Percentiles rank a stretch among this genome's conserved stretches.
phyloP scores from a whole-genome alignment of 306 rosid species.

The Trichosanthes cucumerina region DNA sequence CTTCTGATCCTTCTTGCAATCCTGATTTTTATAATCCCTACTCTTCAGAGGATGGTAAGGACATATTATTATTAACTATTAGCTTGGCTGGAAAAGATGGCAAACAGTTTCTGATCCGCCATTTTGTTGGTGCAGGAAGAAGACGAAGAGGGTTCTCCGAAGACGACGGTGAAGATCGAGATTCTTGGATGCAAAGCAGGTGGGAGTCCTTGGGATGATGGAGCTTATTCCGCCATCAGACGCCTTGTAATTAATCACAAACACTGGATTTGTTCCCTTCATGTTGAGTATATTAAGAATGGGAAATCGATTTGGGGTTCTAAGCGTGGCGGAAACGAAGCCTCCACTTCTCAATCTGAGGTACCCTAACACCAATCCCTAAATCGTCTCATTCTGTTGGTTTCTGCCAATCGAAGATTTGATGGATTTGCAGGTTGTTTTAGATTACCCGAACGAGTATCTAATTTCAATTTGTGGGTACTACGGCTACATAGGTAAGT shows the following conservation, averaged over 20 bases:
- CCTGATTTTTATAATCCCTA: neutral
- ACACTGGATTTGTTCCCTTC: neutral
- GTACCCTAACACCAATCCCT: neutral
- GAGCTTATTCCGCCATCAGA: neutral
- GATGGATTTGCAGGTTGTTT: neutral
- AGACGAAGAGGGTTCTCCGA: neutral
- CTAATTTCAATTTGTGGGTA: neutral
- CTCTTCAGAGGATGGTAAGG: neutral
- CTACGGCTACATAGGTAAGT: neutral
- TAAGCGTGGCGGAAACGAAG: neutral
- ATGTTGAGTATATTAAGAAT: neutral
- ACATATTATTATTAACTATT: neutral
- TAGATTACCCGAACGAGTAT: conserved; percentile 4
- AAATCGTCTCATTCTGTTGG: neutral
- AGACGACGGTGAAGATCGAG: neutral
- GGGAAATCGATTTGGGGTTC: neutral
- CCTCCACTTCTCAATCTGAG: neutral
- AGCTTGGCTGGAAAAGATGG: neutral
- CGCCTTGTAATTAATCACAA: neutral
- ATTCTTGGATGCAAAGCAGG: neutral
- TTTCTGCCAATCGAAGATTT: too few relatives aligned
- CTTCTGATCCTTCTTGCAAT: neutral
- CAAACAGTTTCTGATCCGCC: neutral
- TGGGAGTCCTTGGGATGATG: neutral
- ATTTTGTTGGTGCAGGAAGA: neutral